Conservation (phyloP, 2,329 filamentous ascomycete genomes). For the Phialophora verrucosa region DNA sequence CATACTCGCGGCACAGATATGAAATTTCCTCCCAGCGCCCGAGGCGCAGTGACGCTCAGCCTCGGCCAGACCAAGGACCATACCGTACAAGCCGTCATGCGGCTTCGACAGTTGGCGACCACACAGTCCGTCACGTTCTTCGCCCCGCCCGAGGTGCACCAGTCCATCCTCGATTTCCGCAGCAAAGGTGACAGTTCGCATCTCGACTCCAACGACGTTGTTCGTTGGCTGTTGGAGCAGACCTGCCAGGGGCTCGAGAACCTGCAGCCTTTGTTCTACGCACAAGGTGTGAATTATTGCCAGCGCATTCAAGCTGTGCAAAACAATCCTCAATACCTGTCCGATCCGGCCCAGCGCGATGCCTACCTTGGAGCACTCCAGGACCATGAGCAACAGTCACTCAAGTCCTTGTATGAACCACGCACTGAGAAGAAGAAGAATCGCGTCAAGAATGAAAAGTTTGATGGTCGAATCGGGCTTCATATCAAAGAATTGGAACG, state of each 20-base stretch:
- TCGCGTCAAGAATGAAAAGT: constrained; percentile 8
- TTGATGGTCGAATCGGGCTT: constrained; percentile 33
- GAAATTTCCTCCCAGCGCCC: constrained; percentile 61
- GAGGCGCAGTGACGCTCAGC: constrained; percentile 71
- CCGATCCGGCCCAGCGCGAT: background rate
- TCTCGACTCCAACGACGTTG: constrained; percentile 58
- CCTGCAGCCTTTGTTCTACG: constrained; percentile 64
- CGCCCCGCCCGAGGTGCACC: constrained; percentile 63
- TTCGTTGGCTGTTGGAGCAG: constrained; percentile 65
- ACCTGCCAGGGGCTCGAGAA: constrained; percentile 59
- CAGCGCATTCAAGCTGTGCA: constrained; percentile 43
- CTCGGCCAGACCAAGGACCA: constrained; percentile 69
- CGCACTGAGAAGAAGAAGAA: constrained; percentile 11
- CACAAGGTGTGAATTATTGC: constrained; percentile 63
- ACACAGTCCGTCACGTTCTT: constrained; percentile 70
- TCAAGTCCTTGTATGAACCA: constrained; percentile 61
- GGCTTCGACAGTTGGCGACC: constrained; percentile 69
- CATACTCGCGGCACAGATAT: constrained; percentile 75
- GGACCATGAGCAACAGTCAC: constrained; percentile 60
- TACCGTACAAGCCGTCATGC: constrained; percentile 72
- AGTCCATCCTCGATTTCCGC: constrained; percentile 54
- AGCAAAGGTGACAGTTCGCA: constrained; percentile 21
- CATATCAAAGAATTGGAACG: constrained; percentile 37
- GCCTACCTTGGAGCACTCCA: constrained; percentile 49
- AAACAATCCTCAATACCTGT: constrained; percentile 14